These are phyloP conservation scores for Angomonas desouzai DNA, from an alignment of 208 protist genomes.

Conservation along the genomic window DNA sequence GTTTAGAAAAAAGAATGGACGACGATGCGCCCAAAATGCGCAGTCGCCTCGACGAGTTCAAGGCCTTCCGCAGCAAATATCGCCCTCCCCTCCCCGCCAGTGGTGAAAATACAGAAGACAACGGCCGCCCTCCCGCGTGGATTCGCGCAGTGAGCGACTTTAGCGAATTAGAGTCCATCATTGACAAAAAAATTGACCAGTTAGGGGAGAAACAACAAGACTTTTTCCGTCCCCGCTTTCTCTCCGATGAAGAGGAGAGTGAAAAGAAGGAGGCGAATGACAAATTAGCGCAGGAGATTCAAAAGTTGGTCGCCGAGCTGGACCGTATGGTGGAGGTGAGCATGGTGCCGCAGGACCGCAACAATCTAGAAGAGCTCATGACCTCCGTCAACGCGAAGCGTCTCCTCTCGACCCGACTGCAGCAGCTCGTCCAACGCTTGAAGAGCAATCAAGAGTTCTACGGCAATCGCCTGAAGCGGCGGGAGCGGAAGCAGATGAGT, in stretches of 20 bases:
- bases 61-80: neutral
- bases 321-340: conserved; percentile 46
- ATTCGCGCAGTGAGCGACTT: conserved; percentile 43
- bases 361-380: conserved; percentile 44
- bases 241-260: conserved; percentile 45
- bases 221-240: conserved; percentile 53
- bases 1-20: too few species aligned
- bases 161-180: conserved; percentile 30
- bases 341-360: conserved; percentile 27
- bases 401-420: conserved; percentile 44
- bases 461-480: conserved; percentile 35
- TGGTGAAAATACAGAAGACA: neutral
- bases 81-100: neutral
- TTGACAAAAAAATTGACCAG: conserved; percentile 29
- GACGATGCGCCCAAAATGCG: conserved; percentile 17
- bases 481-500: conserved; percentile 40
- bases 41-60: conserved; percentile 30
- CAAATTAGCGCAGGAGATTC: conserved; percentile 28
- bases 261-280: conserved; percentile 34
- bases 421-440: conserved; percentile 35
- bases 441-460: conserved; percentile 59
- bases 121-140: conserved; percentile 30
- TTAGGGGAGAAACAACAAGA: conserved; percentile 35
- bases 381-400: conserved; percentile 18
- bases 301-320: conserved; percentile 51